These are phyloP conservation scores for Ustilago shanxiensis DNA, from an alignment of 1,284 basidiomycete species.

Conservation along the genomic window DNA sequence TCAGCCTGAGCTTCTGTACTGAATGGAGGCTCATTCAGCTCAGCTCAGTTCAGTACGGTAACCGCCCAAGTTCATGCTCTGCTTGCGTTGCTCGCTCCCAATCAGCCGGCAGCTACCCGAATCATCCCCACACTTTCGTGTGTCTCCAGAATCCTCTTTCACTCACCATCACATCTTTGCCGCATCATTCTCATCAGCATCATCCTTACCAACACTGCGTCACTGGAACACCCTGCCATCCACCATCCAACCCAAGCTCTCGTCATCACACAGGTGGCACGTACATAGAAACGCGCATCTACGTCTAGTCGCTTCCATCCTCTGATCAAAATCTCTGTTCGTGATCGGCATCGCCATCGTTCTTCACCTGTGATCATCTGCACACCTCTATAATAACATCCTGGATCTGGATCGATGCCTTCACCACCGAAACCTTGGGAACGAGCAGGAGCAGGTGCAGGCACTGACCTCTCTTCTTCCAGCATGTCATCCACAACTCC, in stretches of 20 bases:
- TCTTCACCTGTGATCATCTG: too few species aligned
- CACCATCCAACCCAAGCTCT: not conserved
- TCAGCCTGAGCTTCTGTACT: not conserved
- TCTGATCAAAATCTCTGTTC: not conserved
- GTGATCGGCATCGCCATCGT: not conserved
- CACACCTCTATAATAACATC: not conserved
- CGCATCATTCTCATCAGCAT: not conserved
- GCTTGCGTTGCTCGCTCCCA: not conserved
- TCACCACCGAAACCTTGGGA: slow-evolving; percentile 70
- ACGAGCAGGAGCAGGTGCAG: slow-evolving; percentile 56
- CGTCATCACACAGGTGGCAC: too few species aligned
- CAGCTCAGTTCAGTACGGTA: not conserved
- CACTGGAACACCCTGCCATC: not conserved
- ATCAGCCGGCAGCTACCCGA: slow-evolving; percentile 4
- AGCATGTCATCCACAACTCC: slow-evolving; percentile 26
- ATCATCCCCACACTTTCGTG: slow-evolving; percentile 11
- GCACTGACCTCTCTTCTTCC: slow-evolving; percentile 28
- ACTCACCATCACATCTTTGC: not conserved
- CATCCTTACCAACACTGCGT: not conserved
- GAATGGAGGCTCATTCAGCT: too few species aligned
- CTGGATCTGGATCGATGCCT: slow-evolving; percentile 35
- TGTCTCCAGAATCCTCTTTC: not conserved
- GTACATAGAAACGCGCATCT: not conserved
- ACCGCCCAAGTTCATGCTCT: not conserved
- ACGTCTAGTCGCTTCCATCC: too few species aligned